These are phyloP conservation scores for Neocallimastix lanati DNA, from an alignment of 192 early-diverging fungal genomes.

Conservation along the genomic window DNA sequence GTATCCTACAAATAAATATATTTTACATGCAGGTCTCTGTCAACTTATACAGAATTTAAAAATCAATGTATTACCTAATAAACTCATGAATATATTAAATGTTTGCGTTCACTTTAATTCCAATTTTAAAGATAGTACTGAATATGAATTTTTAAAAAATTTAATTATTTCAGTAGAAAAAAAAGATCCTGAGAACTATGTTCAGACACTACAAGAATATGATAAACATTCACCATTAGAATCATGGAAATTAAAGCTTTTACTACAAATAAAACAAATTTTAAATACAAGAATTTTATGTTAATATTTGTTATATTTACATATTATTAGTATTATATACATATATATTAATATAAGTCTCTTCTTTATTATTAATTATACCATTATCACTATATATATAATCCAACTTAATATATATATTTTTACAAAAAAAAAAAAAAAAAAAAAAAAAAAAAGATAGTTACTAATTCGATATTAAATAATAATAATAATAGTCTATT, in stretches of 20 bases:
- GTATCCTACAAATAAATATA: neutral
- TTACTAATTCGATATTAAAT: no score
- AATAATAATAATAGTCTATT: no score
- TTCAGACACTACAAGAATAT: neutral
- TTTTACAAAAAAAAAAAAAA: no score
- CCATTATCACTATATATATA: no score
- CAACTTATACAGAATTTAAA: neutral
- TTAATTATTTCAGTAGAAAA: neutral
- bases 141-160: neutral
- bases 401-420: no score
- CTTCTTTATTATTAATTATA: no score
- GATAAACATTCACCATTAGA: neutral
- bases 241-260: neutral
- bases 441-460: no score
- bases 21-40: neutral
- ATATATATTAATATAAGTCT: no score
- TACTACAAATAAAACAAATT: neutral
- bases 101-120: neutral
- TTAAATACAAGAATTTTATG: neutral
- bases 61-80: neutral
- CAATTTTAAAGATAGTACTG: neutral
- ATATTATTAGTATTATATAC: no score
- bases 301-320: no score
- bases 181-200: neutral
- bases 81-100: neutral